Evolutionary conservation across 1,139 yeast species (phyloP).

Genomic region (Nakaseomyces uthaithaninus): DNA sequence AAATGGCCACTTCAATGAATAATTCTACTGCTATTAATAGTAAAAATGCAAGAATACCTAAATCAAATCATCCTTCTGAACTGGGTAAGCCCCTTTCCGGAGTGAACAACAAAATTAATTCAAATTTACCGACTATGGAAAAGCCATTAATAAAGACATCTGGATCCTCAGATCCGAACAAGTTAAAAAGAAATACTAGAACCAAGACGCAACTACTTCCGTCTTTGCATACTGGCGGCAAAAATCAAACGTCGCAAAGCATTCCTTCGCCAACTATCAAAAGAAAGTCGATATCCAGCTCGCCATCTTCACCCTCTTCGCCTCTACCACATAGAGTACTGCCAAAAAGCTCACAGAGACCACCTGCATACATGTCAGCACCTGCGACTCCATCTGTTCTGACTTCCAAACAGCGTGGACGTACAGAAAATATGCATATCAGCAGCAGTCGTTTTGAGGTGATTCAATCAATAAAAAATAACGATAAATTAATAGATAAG

Average conservation of each 20-base stretch:
- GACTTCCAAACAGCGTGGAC: neutral
- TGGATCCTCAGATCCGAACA: slow-evolving; percentile 7
- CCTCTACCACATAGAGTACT: neutral
- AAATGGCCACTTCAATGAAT: no score
- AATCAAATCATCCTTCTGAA: no score
- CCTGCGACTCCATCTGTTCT: neutral
- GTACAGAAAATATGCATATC: slow-evolving; percentile 26
- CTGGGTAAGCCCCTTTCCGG: no score
- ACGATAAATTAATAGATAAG: slow-evolving; percentile 13
- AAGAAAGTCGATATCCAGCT: neutral
- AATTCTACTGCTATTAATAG: no score
- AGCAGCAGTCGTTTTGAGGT: slow-evolving; percentile 32
- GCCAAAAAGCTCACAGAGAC: neutral
- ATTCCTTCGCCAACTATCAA: neutral
- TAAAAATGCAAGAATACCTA: no score
- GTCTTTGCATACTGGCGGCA: neutral
- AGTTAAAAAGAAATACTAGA: slow-evolving; percentile 9
- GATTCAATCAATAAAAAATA: slow-evolving; percentile 19
- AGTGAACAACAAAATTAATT: no score
- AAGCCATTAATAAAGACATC: neutral
- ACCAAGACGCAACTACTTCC: neutral
- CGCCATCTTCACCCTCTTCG: neutral
- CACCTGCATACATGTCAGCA: neutral
- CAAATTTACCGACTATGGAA: neutral
- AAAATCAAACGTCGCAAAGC: neutral